phyloP scores from a whole-genome alignment of 2,329 filamentous ascomycete genomes.

The Fusarium albosuccineum region DNA sequence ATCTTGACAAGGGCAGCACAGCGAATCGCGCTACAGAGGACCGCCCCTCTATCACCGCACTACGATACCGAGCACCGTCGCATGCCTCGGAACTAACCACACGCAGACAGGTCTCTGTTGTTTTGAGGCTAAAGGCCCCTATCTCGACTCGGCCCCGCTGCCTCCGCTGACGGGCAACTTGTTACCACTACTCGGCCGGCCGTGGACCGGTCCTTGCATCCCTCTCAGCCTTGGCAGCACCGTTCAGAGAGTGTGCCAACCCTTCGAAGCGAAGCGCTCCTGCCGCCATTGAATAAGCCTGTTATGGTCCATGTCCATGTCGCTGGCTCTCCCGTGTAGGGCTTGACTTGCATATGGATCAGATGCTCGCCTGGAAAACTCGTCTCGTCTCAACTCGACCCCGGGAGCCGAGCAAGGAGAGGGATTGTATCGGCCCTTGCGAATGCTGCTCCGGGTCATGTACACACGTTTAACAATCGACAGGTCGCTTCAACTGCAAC shows the following conservation, averaged over 20 bases:
- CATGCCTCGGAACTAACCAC: constrained; percentile 4
- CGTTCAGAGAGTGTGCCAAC: constrained; percentile 18
- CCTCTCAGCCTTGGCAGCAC: constrained; percentile 4
- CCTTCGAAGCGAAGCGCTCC: constrained; percentile 39
- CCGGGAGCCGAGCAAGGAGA: constrained; percentile 9
- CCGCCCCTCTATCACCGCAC: constrained; percentile 22
- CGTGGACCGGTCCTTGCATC: constrained; percentile 25
- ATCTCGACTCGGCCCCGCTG: constrained; percentile 38
- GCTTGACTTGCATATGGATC: constrained; percentile 32
- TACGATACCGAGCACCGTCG: constrained; percentile 11
- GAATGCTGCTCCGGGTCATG: neutral
- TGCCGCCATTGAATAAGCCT: constrained; percentile 36
- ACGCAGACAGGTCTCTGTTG: constrained; percentile 7
- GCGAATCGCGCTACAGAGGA: constrained; percentile 29
- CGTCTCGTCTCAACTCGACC: constrained; percentile 37
- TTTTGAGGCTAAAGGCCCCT: constrained; percentile 10
- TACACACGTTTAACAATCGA: constrained; percentile 7
- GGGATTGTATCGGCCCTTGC: neutral
- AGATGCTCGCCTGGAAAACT: constrained; percentile 27
- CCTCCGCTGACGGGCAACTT: constrained; percentile 36
- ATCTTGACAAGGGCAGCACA: constrained; percentile 42
- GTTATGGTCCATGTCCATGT: constrained; percentile 22
- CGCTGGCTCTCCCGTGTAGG: constrained; percentile 24
- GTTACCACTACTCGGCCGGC: constrained; percentile 40
- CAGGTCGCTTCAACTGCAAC: constrained; percentile 1